phyloP scores from a whole-genome alignment of 768 basidiomycete species.

The Tulasnella sp. region DNA sequence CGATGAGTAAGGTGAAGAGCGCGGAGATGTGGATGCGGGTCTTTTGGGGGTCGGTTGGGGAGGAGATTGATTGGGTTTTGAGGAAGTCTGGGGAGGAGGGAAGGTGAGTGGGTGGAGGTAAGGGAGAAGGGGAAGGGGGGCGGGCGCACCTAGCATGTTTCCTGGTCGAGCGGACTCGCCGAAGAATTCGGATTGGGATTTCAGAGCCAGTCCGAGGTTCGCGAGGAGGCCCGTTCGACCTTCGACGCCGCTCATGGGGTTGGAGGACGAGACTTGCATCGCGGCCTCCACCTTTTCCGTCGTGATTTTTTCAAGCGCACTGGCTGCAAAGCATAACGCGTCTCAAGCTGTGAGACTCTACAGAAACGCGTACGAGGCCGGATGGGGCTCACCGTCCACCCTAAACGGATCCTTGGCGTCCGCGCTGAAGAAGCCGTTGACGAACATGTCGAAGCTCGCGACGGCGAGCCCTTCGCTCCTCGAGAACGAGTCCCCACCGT shows the following conservation, averaged over 20 bases:
- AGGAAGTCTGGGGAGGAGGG: conserved; percentile 46
- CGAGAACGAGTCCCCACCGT: conserved; percentile 40
- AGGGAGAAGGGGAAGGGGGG: neutral
- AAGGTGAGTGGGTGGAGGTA: neutral
- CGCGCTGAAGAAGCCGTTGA: conserved; percentile 69
- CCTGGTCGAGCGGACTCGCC: conserved; percentile 67
- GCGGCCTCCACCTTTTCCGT: conserved; percentile 45
- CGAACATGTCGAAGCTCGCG: conserved; percentile 85
- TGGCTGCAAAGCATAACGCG: conserved; percentile 35
- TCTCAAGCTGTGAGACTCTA: neutral
- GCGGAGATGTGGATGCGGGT: conserved; percentile 55
- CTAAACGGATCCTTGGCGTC: conserved; percentile 45
- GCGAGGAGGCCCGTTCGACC: conserved; percentile 70
- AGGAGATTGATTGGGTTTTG: conserved; percentile 36
- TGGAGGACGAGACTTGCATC: conserved; percentile 65
- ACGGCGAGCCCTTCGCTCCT: conserved; percentile 80
- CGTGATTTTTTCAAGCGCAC: conserved; percentile 55
- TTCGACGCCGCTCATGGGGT: conserved; percentile 84
- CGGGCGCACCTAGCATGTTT: conserved; percentile 55
- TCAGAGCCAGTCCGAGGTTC: conserved; percentile 62
- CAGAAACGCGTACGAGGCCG: no score
- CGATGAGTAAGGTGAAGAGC: conserved; percentile 74
- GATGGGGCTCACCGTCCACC: conserved; percentile 59
- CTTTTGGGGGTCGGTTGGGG: conserved; percentile 25
- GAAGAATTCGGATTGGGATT: conserved; percentile 54